These are phyloP conservation scores for Picea abies DNA, from an alignment of 83 land plant genomes.

Conservation along the genomic window DNA sequence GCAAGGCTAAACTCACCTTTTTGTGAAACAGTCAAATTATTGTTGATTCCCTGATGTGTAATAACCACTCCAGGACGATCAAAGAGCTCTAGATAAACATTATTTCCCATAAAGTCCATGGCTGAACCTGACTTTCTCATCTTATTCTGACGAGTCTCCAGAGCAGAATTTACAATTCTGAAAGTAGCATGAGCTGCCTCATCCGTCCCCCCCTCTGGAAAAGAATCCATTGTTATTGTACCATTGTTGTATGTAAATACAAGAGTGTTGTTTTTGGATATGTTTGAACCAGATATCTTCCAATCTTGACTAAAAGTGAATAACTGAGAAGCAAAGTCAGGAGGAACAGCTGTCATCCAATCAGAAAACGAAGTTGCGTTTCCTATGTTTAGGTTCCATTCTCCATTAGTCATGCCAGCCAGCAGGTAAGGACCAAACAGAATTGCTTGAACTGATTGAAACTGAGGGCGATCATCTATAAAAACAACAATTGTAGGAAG, in stretches of 20 bases:
- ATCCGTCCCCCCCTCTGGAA: conserved; percentile 33
- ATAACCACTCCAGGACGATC: conserved; percentile 29
- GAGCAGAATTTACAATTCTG: conserved; percentile 22
- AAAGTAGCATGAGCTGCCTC: conserved; percentile 34
- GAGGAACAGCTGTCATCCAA: conserved; percentile 31
- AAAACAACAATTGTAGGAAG: background rate
- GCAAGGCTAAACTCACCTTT: background rate
- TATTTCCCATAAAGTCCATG: conserved; percentile 2
- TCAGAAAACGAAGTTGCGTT: conserved; percentile 12
- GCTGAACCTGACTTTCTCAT: too few relatives aligned
- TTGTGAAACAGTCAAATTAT: background rate
- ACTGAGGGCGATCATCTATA: conserved; percentile 41
- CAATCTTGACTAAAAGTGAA: conserved; percentile 19
- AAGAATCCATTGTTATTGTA: conserved; percentile 17
- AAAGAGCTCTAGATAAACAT: conserved; percentile 38
- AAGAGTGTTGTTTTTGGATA: too few relatives aligned
- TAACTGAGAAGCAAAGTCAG: conserved; percentile 14
- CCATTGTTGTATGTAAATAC: background rate
- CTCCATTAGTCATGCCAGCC: conserved; percentile 46
- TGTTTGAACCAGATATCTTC: too few relatives aligned
- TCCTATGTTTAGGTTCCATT: conserved; percentile 22
- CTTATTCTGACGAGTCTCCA: too few relatives aligned
- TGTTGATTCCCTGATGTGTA: conserved; percentile 28
- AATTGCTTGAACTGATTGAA: conserved; percentile 32
- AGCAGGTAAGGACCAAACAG: conserved; percentile 48